Evolutionary conservation across 495 filamentous ascomycete genomes (phyloP).

Genomic region (Parachaetomium inaequale): DNA sequence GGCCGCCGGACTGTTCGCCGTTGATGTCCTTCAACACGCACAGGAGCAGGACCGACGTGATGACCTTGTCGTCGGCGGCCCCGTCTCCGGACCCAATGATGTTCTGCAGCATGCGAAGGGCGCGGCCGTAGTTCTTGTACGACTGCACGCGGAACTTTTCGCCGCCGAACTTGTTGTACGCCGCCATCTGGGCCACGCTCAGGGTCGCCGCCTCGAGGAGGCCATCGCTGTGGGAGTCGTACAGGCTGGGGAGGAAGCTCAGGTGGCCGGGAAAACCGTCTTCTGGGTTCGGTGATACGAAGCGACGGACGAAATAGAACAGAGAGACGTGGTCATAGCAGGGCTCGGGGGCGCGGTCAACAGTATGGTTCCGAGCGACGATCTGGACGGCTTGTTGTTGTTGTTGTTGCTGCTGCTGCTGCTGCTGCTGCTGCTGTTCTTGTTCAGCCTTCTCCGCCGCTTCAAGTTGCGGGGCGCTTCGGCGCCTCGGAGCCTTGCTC

Average conservation of each 20-base stretch:
- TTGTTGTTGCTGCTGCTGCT: neutral
- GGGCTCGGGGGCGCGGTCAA: slow-evolving; percentile 8
- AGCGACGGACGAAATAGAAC: slow-evolving; percentile 27
- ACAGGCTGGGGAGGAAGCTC: slow-evolving; percentile 26
- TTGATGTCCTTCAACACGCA: slow-evolving; percentile 11
- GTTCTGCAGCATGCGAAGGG: slow-evolving; percentile 15
- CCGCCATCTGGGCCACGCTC: slow-evolving; percentile 27
- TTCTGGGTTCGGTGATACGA: slow-evolving; percentile 23
- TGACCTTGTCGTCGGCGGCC: slow-evolving; percentile 26
- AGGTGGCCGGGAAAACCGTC: slow-evolving; percentile 26
- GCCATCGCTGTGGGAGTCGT: slow-evolving; percentile 18
- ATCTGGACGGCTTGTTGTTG: slow-evolving; percentile 1
- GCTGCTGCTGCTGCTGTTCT: neutral
- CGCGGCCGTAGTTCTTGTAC: slow-evolving; percentile 22
- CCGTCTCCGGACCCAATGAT: slow-evolving; percentile 18
- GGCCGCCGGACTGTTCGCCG: neutral
- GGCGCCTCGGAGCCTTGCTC: neutral
- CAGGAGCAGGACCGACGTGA: slow-evolving; percentile 10
- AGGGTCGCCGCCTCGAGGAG: slow-evolving; percentile 22
- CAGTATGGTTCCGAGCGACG: neutral
- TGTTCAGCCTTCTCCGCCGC: neutral
- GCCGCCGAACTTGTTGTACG: slow-evolving; percentile 29
- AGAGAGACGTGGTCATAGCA: slow-evolving; percentile 26
- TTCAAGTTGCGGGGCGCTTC: neutral
- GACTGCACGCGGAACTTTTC: slow-evolving; percentile 22